Evolutionary conservation across 1,139 yeast genomes (phyloP).

Genomic region (Candida tropicalis): DNA sequence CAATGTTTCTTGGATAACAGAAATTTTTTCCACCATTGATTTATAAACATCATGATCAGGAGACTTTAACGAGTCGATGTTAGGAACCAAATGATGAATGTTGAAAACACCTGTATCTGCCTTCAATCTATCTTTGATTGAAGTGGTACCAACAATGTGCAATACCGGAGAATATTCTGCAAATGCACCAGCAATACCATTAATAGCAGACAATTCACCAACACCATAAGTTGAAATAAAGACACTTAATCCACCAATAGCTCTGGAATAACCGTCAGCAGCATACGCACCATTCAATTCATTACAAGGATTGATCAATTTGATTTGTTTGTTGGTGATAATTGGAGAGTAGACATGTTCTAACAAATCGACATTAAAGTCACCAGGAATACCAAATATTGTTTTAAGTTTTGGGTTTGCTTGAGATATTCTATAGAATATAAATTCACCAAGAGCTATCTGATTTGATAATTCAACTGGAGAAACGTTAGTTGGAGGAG

Average conservation of each 20-base stretch:
- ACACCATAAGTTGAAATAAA: constrained; percentile 77
- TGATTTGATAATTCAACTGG: constrained; percentile 8
- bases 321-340: constrained; percentile 23
- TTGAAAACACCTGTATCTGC: constrained; percentile 26
- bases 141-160: constrained; percentile 80
- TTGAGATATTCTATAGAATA: constrained; percentile 38
- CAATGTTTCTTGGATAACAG: constrained; percentile 61
- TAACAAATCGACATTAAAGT: constrained; percentile 39
- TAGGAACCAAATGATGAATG: constrained; percentile 74
- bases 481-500: neutral
- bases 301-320: constrained; percentile 37
- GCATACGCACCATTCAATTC: constrained; percentile 62
- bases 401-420: constrained; percentile 39
- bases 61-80: constrained; percentile 44
- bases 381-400: constrained; percentile 47
- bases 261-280: constrained; percentile 76
- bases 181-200: constrained; percentile 82
- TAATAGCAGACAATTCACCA: constrained; percentile 83
- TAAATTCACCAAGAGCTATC: constrained; percentile 42
- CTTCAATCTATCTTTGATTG: constrained; percentile 31
- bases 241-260: constrained; percentile 44
- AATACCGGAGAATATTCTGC: constrained; percentile 79
- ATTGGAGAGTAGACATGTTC: constrained; percentile 37
- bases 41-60: constrained; percentile 67
- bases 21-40: constrained; percentile 58